Evolutionary conservation across 2,329 filamentous ascomycete species (phyloP), one percentile per base, ranked within the genome.

Genomic region (Knufia fluminis): DNA sequence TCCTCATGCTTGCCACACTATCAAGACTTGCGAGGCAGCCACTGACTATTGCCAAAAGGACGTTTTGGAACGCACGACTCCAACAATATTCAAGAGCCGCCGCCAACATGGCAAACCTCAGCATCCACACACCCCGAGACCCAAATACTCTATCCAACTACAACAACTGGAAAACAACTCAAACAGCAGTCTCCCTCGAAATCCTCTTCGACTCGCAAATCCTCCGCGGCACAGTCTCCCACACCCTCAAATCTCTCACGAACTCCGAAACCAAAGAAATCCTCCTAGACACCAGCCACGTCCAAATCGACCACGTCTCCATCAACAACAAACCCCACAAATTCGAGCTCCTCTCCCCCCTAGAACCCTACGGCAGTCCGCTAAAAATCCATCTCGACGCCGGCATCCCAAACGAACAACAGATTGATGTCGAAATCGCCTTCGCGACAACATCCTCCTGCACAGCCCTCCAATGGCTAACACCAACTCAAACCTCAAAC

Each of bases 401-500:
- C 2, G 68, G 66, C 16, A 62, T 76, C 7, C 63, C 71, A 42
- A 67, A 74, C 48, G 66, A 72, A 31, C 65, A 71, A 51, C 67
- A 59, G 1, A 58, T 79, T 44, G 68, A 73, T 41, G 62, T 79
- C 38, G 69, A 74, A 65, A 86, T 94, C 54, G 72, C 77, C 20
- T 68, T 96, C 24, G 76, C 85, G 58, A 97, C 92, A 3, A 97
- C 92, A 1, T 78, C 85, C 46, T 78, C 86, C 61, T 96, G 91
- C 68, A 94, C 90, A 9, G 91, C 91, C 8, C 74, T 98, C 54
- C 91, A 97, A 69, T 98, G 92, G 91, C 77, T 98, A 67, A 90
- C 86, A 0, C 88, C 89, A 1, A 85, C 84, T 26, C 92, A 97
- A 71, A 97, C 92, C 1, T 88, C 86, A 51, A 96, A 94, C 77